These are phyloP conservation scores for Trypethelium eluteriae DNA, from an alignment of 495 filamentous ascomycete species.

Conservation along the genomic window DNA sequence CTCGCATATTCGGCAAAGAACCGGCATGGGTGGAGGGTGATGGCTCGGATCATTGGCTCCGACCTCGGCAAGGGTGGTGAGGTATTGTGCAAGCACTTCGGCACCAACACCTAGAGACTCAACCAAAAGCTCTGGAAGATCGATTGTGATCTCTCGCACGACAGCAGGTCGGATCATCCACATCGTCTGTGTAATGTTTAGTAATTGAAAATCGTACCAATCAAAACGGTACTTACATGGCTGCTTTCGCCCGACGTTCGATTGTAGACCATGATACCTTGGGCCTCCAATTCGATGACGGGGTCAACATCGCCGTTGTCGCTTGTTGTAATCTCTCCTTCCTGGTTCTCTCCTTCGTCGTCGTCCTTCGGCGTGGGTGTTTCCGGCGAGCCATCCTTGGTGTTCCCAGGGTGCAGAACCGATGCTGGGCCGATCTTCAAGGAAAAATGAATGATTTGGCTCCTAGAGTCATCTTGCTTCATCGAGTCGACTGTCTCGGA, in stretches of 20 bases:
- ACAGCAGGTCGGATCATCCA: conserved; percentile 98
- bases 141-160: conserved; percentile 85
- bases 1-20: conserved; percentile 95
- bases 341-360: conserved; percentile 28
- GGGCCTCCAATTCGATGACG: conserved; percentile 76
- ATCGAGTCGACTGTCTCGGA: conserved; percentile 75
- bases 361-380: conserved; percentile 7
- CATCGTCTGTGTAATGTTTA: conserved; percentile 65
- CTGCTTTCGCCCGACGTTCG: conserved; percentile 75
- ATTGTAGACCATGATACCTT: conserved; percentile 97
- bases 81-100: conserved; percentile 86
- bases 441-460: conserved; percentile 82
- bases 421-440: conserved; percentile 68
- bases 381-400: conserved; percentile 21
- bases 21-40: conserved; percentile 77
- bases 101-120: conserved; percentile 91
- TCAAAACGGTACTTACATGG: conserved; percentile 57
- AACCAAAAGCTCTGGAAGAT: conserved; percentile 82
- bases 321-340: conserved; percentile 37
- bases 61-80: conserved; percentile 80
- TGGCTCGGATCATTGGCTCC: conserved; percentile 72
- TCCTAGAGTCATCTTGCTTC: conserved; percentile 85
- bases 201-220: background rate
- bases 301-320: conserved; percentile 38
- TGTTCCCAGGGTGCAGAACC: conserved; percentile 36